A percentile compares a stretch with the other conserved stretches of the same genome.
phyloP scores from a whole-genome alignment of 2,329 filamentous ascomycete genomes.

The Decorospora gaudefroyi region DNA sequence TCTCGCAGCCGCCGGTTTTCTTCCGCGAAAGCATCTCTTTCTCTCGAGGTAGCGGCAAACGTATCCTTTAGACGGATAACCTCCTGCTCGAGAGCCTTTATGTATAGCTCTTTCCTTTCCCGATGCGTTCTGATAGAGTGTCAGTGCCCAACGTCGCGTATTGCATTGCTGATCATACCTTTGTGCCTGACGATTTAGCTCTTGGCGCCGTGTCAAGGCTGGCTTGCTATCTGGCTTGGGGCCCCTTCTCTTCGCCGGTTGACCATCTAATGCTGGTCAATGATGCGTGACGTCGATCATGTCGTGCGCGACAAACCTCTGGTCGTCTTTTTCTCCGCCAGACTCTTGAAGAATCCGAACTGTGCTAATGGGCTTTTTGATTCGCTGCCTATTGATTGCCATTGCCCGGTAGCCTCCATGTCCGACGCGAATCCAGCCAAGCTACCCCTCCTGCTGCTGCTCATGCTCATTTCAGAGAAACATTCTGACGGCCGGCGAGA shows the following conservation, averaged over 20 bases:
- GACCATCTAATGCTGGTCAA: conserved; percentile 65
- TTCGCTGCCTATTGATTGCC: conserved; percentile 45
- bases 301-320: conserved; percentile 59
- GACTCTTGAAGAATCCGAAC: conserved; percentile 64
- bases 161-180: conserved; percentile 61
- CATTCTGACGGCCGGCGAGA: conserved; percentile 42
- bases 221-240: conserved; percentile 97
- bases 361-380: conserved; percentile 47
- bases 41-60: conserved; percentile 72
- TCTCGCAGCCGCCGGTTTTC: conserved; percentile 79
- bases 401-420: conserved; percentile 46
- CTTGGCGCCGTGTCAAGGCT: conserved; percentile 86
- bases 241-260: conserved; percentile 83
- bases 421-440: conserved; percentile 44
- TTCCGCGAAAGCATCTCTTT: conserved; percentile 73
- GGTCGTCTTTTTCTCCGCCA: conserved; percentile 74
- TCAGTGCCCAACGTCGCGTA: conserved; percentile 15
- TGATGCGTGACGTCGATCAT: neutral
- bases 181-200: conserved; percentile 93
- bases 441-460: conserved; percentile 41
- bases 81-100: conserved; percentile 90
- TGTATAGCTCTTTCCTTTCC: conserved; percentile 94
- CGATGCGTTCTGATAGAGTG: conserved; percentile 75
- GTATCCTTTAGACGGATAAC: conserved; percentile 85
- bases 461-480: conserved; percentile 36